Percentiles rank a stretch among this genome's conserved stretches.
Evolutionary conservation across 2,329 filamentous ascomycete genomes (phyloP).

Genomic region (Nemania sp.): DNA sequence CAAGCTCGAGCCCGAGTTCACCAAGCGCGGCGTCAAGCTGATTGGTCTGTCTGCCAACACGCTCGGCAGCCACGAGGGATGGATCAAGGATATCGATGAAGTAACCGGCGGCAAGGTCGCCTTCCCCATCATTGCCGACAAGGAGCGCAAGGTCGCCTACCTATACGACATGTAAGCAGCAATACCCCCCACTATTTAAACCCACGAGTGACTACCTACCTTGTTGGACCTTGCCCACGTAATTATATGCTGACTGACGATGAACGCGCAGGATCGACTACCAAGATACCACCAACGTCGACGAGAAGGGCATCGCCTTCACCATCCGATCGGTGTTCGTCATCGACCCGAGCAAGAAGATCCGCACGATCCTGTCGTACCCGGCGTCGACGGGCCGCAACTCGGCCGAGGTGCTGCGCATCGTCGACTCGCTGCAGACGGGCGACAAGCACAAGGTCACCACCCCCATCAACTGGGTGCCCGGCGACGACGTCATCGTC

Average conservation of each 20-base stretch:
- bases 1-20: conserved; percentile 85
- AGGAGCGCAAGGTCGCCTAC: conserved; percentile 74
- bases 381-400: conserved; percentile 88
- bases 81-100: conserved; percentile 89
- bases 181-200: neutral
- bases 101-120: conserved; percentile 69
- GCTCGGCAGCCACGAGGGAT: conserved; percentile 78
- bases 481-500: conserved; percentile 90
- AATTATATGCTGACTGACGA: conserved; percentile 8
- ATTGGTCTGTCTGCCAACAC: conserved; percentile 90
- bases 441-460: conserved; percentile 87
- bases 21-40: conserved; percentile 84
- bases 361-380: conserved; percentile 90
- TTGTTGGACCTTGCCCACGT: no score
- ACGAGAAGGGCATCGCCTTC: conserved; percentile 82
- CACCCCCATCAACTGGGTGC: conserved; percentile 88
- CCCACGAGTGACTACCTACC: no score
- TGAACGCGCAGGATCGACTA: conserved; percentile 66
- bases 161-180: conserved; percentile 73
- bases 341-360: conserved; percentile 92
- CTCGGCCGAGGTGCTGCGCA: conserved; percentile 76
- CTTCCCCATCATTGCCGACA: conserved; percentile 83
- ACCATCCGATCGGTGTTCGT: conserved; percentile 95
- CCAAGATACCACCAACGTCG: conserved; percentile 80
- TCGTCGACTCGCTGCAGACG: conserved; percentile 77